phyloP scores from a whole-genome alignment of 257 asterid genomes.

The Solanum verrucosum region DNA sequence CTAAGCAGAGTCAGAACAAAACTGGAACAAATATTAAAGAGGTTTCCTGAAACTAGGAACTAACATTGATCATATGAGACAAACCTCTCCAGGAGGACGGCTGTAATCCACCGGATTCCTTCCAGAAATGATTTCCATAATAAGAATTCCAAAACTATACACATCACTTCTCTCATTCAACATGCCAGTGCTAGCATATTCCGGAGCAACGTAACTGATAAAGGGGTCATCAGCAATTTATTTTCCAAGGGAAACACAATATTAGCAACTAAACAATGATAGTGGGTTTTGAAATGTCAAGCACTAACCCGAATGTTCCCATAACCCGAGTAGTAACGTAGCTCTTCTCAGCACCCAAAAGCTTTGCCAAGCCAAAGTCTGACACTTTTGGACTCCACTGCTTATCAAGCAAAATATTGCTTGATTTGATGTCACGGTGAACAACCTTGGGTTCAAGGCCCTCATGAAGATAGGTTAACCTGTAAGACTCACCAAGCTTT shows the following conservation, averaged over 20 bases:
- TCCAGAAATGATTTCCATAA: slow-evolving; percentile 82
- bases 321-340: slow-evolving; percentile 82
- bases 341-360: slow-evolving; percentile 74
- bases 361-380: slow-evolving; percentile 86
- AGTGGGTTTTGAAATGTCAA: neutral
- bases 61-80: neutral
- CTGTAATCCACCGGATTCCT: slow-evolving; percentile 83
- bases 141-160: slow-evolving; percentile 81
- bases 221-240: neutral
- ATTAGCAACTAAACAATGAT: neutral
- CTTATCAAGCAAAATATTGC: slow-evolving; percentile 74
- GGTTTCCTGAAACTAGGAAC: neutral
- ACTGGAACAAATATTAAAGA: neutral
- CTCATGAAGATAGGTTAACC: slow-evolving; percentile 83
- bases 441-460: slow-evolving; percentile 93
- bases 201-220: slow-evolving; percentile 83
- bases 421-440: slow-evolving; percentile 85
- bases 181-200: slow-evolving; percentile 91
- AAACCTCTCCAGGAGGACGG: slow-evolving; percentile 77
- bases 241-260: neutral
- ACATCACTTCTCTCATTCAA: slow-evolving; percentile 86
- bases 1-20: neutral
- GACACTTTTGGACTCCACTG: slow-evolving; percentile 80
- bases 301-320: slow-evolving; percentile 93
- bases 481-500: slow-evolving; percentile 12